Percentiles rank a stretch among this genome's conserved stretches.
Evolutionary conservation across 2,329 filamentous ascomycete genomes (phyloP).

Genomic region (Sporothrix mexicana): DNA sequence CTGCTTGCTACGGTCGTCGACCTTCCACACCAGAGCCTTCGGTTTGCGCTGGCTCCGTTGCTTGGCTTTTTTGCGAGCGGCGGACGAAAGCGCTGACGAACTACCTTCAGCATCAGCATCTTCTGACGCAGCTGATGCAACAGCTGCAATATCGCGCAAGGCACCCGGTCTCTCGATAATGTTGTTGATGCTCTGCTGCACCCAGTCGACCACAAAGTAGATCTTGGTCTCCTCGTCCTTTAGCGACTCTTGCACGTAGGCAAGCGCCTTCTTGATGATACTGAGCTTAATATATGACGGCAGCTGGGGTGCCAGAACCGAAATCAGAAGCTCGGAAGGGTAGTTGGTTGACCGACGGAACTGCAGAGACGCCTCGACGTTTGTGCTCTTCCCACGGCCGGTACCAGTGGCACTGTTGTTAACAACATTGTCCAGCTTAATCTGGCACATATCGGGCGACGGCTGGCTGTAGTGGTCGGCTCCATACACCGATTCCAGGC

Average conservation of each 20-base stretch:
- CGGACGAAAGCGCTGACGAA: slow-evolving; percentile 38
- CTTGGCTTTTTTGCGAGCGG: slow-evolving; percentile 35
- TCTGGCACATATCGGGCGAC: slow-evolving; percentile 69
- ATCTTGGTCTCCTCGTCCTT: slow-evolving; percentile 86
- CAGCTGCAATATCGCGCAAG: slow-evolving; percentile 82
- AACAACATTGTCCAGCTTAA: slow-evolving; percentile 65
- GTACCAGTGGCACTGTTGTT: slow-evolving; percentile 55
- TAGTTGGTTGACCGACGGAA: slow-evolving; percentile 77
- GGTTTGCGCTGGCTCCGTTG: slow-evolving; percentile 54
- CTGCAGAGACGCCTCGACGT: slow-evolving; percentile 59
- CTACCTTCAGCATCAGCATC: slow-evolving; percentile 47
- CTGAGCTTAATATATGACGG: slow-evolving; percentile 94
- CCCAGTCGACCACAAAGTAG: slow-evolving; percentile 88
- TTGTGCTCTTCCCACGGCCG: not conserved
- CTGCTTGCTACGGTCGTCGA: slow-evolving; percentile 64
- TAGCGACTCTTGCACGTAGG: slow-evolving; percentile 72
- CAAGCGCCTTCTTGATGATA: slow-evolving; percentile 76
- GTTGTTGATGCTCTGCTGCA: slow-evolving; percentile 81
- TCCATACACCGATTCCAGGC: slow-evolving; percentile 84
- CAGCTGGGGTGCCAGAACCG: slow-evolving; percentile 67
- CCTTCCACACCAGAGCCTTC: slow-evolving; percentile 67
- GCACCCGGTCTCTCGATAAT: slow-evolving; percentile 85
- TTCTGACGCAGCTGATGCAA: slow-evolving; percentile 70
- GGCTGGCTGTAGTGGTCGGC: slow-evolving; percentile 67
- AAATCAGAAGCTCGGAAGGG: slow-evolving; percentile 72